phyloP scores from a whole-genome alignment of 495 filamentous ascomycete genomes.

The Letharia lupina region DNA sequence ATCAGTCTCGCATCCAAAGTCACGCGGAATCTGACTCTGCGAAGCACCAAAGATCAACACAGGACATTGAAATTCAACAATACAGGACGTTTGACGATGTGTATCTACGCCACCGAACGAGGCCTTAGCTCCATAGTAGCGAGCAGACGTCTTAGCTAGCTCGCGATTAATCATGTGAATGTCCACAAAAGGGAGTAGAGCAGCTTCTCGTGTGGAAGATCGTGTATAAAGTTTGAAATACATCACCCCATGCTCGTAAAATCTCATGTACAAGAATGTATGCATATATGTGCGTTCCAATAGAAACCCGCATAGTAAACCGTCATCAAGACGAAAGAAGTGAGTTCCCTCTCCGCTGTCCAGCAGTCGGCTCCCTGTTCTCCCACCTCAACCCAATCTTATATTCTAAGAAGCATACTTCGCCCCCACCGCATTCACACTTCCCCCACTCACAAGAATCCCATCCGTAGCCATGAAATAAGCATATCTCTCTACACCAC shows the following conservation, averaged over 20 bases:
- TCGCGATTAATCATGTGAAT: too few relatives aligned
- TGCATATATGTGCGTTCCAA: neutral
- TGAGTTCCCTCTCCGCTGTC: neutral
- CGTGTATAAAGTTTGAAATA: too few relatives aligned
- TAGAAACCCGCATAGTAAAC: neutral
- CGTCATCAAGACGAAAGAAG: neutral
- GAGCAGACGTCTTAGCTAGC: too few relatives aligned
- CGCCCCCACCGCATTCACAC: constrained; percentile 18
- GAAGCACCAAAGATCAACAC: too few relatives aligned
- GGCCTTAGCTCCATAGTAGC: too few relatives aligned
- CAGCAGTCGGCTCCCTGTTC: neutral
- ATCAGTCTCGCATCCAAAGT: too few relatives aligned
- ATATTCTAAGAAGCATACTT: neutral
- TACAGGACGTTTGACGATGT: too few relatives aligned
- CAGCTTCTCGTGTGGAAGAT: too few relatives aligned
- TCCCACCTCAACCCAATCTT: neutral
- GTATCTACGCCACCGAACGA: too few relatives aligned
- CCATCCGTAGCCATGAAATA: constrained; percentile 61
- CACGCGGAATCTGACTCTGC: too few relatives aligned
- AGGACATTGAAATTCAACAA: too few relatives aligned
- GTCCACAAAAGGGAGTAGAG: too few relatives aligned
- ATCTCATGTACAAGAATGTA: neutral
- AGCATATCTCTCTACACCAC: constrained; percentile 58
- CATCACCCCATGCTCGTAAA: neutral
- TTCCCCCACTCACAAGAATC: constrained; percentile 17